These are phyloP conservation scores for Tarenaya hassleriana DNA, from an alignment of 345 rosid species.

Conservation along the genomic window DNA sequence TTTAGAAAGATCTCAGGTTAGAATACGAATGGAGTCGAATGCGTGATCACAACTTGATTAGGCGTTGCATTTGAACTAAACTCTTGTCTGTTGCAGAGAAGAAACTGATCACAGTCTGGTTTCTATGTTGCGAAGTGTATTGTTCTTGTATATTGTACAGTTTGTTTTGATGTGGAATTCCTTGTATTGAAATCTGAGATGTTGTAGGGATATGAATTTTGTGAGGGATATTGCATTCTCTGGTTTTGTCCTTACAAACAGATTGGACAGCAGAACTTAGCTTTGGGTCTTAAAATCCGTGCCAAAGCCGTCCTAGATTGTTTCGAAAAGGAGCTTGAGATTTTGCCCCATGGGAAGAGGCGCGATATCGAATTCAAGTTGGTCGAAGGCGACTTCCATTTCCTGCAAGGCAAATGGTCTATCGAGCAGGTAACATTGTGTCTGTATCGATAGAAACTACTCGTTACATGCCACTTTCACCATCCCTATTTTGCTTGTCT, in stretches of 20 bases:
- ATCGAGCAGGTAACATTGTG: slow-evolving; percentile 63
- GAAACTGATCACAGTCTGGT: too few relatives aligned
- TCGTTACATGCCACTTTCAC: neutral
- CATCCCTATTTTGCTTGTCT: neutral
- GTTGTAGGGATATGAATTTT: too few relatives aligned
- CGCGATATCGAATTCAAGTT: slow-evolving; percentile 89
- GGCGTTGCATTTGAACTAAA: too few relatives aligned
- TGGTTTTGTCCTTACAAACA: slow-evolving; percentile 24
- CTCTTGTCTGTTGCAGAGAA: too few relatives aligned
- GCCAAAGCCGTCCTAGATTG: slow-evolving; percentile 90
- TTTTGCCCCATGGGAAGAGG: slow-evolving; percentile 38
- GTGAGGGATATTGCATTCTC: neutral
- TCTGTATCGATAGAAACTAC: neutral
- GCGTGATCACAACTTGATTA: too few relatives aligned
- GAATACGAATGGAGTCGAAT: too few relatives aligned
- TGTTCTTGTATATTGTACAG: too few relatives aligned
- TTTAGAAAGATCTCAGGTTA: too few relatives aligned
- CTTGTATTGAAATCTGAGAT: too few relatives aligned
- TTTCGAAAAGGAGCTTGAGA: slow-evolving; percentile 73
- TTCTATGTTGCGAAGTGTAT: too few relatives aligned
- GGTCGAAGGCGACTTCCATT: slow-evolving; percentile 87
- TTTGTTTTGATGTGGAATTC: too few relatives aligned
- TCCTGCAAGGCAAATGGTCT: slow-evolving; percentile 88
- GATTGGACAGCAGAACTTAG: slow-evolving; percentile 80
- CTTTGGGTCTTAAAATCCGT: slow-evolving; percentile 70